Conservation (phyloP, 148 eudicot species). For the Amaranthus cruentus region DNA sequence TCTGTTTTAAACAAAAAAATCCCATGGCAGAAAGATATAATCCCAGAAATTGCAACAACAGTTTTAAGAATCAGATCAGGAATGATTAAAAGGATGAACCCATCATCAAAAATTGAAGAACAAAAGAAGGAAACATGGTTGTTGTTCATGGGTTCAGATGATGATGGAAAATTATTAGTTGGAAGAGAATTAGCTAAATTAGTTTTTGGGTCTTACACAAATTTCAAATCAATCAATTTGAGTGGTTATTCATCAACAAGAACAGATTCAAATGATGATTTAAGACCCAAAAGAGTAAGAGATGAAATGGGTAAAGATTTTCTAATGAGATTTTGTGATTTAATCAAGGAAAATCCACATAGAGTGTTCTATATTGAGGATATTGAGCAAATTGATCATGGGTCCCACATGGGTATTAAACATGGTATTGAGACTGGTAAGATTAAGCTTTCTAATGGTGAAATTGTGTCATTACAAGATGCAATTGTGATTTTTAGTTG, state of each 20-base stretch:
- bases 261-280: conserved; percentile 47
- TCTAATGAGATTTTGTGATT: conserved; percentile 45
- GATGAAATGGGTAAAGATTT: conserved; percentile 36
- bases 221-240: conserved; percentile 34
- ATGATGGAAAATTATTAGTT: conserved; percentile 38
- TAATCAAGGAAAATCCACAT: conserved; percentile 51
- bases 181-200: conserved; percentile 51
- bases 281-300: conserved; percentile 47
- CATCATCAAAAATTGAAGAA: neutral
- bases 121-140: conserved; percentile 54
- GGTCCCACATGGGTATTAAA: conserved; percentile 42
- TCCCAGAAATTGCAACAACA: conserved; percentile 45
- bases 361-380: conserved; percentile 65
- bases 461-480: conserved; percentile 42
- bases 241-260: conserved; percentile 40
- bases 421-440: conserved; percentile 49
- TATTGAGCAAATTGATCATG: conserved; percentile 49
- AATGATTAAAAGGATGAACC: conserved; percentile 13
- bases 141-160: conserved; percentile 47
- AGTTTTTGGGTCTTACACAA: conserved; percentile 41
- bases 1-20: conserved; percentile 55
- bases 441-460: conserved; percentile 27
- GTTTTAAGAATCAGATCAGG: conserved; percentile 47
- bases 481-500: conserved; percentile 67
- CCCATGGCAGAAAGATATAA: conserved; percentile 66